Percentiles rank a stretch among this genome's conserved stretches.
These are phyloP conservation scores for Hypoxylon sp. DNA, from an alignment of 2,329 filamentous ascomycete species.

Conservation along the genomic window DNA sequence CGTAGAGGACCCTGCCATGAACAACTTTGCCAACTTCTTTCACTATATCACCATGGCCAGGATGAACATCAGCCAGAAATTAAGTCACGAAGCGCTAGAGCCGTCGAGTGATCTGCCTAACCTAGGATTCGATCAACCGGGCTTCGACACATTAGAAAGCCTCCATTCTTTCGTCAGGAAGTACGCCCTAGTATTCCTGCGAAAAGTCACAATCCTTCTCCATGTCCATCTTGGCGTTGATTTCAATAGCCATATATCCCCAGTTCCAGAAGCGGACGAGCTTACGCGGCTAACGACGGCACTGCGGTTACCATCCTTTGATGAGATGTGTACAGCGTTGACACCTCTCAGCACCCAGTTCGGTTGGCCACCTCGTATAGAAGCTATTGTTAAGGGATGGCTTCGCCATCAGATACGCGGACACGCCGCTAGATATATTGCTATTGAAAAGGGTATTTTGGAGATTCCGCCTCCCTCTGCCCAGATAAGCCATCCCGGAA, in stretches of 20 bases:
- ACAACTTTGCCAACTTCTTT: slow-evolving; percentile 71
- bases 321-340: slow-evolving; percentile 79
- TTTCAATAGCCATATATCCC: slow-evolving; percentile 79
- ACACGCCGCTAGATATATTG: slow-evolving; percentile 39
- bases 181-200: slow-evolving; percentile 91
- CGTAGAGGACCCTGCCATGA: slow-evolving; percentile 63
- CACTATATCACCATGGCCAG: slow-evolving; percentile 62
- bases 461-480: slow-evolving; percentile 59
- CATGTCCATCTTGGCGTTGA: slow-evolving; percentile 91
- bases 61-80: slow-evolving; percentile 57
- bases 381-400: slow-evolving; percentile 75
- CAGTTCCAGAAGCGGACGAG: slow-evolving; percentile 78
- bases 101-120: slow-evolving; percentile 57
- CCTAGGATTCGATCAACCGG: slow-evolving; percentile 68
- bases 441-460: slow-evolving; percentile 16
- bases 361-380: slow-evolving; percentile 65
- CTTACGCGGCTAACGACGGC: slow-evolving; percentile 84
- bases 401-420: slow-evolving; percentile 73
- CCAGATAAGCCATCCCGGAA: slow-evolving; percentile 82
- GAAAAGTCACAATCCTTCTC: slow-evolving; percentile 86
- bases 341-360: slow-evolving; percentile 61
- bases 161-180: slow-evolving; percentile 77
- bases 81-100: slow-evolving; percentile 52
- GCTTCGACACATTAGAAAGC: slow-evolving; percentile 66
- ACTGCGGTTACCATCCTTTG: slow-evolving; percentile 82